A percentile compares a stretch with the other conserved stretches of the same genome.
Evolutionary conservation across 129 eudicot species (phyloP).

Genomic region (Centaurea solstitialis): DNA sequence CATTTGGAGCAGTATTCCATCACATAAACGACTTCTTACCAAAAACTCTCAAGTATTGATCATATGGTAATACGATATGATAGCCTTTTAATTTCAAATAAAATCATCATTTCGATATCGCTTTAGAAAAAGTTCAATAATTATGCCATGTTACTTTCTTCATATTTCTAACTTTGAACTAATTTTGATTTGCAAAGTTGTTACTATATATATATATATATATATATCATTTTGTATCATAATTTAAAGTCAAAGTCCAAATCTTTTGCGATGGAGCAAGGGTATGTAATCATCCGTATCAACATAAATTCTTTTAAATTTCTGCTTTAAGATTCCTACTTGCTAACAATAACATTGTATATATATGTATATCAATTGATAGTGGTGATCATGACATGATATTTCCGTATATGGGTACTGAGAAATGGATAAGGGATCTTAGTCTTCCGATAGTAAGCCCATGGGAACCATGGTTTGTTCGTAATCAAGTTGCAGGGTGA

Average conservation of each 20-base stretch:
- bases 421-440: constrained; percentile 14
- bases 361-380: not conserved
- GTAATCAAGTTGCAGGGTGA: constrained; percentile 2
- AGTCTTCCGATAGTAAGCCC: not conserved
- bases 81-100: too few species aligned
- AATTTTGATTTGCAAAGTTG: not conserved
- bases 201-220: too few species aligned
- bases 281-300: not conserved
- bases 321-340: not conserved
- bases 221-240: not conserved
- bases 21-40: constrained; percentile 15
- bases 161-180: not conserved
- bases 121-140: not conserved
- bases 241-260: too few species aligned
- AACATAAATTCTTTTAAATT: too few species aligned
- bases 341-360: not conserved
- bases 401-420: constrained; percentile 15
- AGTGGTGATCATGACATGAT: constrained; percentile 36
- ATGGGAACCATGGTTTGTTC: constrained; percentile 19
- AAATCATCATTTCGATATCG: not conserved
- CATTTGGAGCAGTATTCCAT: constrained; percentile 3
- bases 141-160: not conserved
- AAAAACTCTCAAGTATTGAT: constrained; percentile 16
- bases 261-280: too few species aligned
- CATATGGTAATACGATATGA: not conserved